Evolutionary conservation across 2,329 filamentous ascomycete genomes (phyloP).

Genomic region (Alternaria panax): DNA sequence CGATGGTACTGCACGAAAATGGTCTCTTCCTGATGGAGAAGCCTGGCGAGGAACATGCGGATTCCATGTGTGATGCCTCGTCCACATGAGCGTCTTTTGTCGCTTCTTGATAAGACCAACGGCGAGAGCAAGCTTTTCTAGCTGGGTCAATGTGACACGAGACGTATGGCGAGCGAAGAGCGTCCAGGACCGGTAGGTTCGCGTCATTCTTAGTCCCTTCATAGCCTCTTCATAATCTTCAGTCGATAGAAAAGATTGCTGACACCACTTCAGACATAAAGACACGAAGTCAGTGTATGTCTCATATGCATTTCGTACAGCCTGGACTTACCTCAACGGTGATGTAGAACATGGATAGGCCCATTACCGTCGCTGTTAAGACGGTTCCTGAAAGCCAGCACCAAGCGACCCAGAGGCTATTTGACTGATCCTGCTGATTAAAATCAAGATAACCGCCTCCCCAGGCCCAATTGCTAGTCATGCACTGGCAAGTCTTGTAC

Average conservation of each 20-base stretch:
- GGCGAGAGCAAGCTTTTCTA: constrained; percentile 21
- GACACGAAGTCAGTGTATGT: not conserved
- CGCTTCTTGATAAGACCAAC: constrained; percentile 27
- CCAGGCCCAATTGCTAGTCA: constrained; percentile 48
- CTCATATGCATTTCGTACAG: not conserved
- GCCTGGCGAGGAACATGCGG: not conserved
- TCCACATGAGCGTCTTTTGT: constrained; percentile 37
- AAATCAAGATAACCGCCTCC: constrained; percentile 55
- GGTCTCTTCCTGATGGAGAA: not conserved
- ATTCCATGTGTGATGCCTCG: constrained; percentile 19
- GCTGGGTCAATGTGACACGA: constrained; percentile 22
- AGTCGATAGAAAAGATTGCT: constrained; percentile 49
- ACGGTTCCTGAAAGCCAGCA: constrained; percentile 47
- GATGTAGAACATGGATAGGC: constrained; percentile 47
- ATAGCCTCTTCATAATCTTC: constrained; percentile 40
- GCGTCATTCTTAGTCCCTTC: constrained; percentile 36
- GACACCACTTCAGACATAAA: constrained; percentile 37
- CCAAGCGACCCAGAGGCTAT: constrained; percentile 31
- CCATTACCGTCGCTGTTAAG: constrained; percentile 41
- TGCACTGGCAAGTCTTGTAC: constrained; percentile 54
- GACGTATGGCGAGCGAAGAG: constrained; percentile 17
- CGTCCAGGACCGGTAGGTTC: constrained; percentile 31
- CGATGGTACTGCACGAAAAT: not conserved
- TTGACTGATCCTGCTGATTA: constrained; percentile 39
- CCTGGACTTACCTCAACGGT: constrained; percentile 31